These are phyloP conservation scores for Trichomonas gallinae DNA, from an alignment of 208 protist species.

Conservation along the genomic window DNA sequence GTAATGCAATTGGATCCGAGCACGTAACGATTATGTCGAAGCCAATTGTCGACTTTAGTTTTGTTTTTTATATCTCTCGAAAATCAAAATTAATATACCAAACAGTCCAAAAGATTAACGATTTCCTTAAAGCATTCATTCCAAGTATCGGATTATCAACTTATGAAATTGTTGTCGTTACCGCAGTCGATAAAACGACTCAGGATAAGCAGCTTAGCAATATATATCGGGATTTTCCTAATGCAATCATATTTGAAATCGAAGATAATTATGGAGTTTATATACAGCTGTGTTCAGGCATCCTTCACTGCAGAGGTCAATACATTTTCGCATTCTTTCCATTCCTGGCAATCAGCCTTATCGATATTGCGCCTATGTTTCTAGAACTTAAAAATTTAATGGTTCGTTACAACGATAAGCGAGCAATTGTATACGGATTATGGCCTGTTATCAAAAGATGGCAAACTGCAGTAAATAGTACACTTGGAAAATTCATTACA, in stretches of 20 bases:
- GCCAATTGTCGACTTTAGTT: background rate
- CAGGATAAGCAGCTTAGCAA: background rate
- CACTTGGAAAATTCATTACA: background rate
- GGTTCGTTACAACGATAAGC: background rate
- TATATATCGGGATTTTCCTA: background rate
- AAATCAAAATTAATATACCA: background rate
- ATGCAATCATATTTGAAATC: background rate
- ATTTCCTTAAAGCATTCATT: background rate
- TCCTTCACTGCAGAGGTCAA: background rate
- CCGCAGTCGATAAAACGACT: background rate
- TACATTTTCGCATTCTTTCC: background rate
- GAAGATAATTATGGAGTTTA: background rate
- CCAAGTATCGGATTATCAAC: background rate
- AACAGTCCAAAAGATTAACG: background rate
- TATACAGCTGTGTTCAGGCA: background rate
- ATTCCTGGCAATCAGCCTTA: background rate
- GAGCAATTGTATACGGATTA: background rate
- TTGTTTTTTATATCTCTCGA: background rate
- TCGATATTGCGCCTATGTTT: background rate
- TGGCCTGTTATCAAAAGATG: background rate
- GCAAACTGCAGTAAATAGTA: background rate
- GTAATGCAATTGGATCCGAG: background rate
- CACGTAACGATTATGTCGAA: background rate
- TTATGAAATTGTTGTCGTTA: background rate
- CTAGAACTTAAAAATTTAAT: background rate